A percentile compares a stretch with the other conserved stretches of the same genome.
These are phyloP conservation scores for Phanerochaete carnosa DNA, from an alignment of 768 basidiomycete genomes.

Conservation along the genomic window DNA sequence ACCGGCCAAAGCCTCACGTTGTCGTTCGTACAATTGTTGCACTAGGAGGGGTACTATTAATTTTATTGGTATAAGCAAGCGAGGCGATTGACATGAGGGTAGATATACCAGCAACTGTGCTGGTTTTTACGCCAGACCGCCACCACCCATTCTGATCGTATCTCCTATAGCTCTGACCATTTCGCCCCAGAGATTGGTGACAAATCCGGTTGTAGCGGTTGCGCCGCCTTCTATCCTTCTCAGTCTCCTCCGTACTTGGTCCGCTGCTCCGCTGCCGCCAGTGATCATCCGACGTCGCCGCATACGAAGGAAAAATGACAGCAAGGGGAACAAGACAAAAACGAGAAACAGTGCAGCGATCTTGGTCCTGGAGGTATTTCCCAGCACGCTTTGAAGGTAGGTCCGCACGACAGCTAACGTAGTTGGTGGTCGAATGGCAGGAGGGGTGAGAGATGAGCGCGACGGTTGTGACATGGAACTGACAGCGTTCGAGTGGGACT, in stretches of 20 bases:
- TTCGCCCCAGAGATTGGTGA: neutral
- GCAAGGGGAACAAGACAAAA: constrained; percentile 38
- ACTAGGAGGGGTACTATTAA: neutral
- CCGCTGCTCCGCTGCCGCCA: neutral
- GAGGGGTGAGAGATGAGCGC: constrained; percentile 11
- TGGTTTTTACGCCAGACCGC: constrained; percentile 1
- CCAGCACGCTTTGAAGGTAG: constrained; percentile 28
- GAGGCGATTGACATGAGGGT: neutral
- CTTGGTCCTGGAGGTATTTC: constrained; percentile 47
- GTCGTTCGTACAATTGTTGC: too few species aligned
- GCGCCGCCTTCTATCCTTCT: neutral
- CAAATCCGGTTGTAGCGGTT: neutral
- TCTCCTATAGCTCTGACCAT: neutral
- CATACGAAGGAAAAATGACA: constrained; percentile 50
- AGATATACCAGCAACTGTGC: neutral
- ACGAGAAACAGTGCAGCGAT: constrained; percentile 43
- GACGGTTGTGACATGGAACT: constrained; percentile 12
- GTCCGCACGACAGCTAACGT: constrained; percentile 21
- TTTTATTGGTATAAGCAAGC: neutral
- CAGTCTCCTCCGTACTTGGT: neutral
- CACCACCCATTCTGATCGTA: constrained; percentile 6
- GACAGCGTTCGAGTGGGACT: neutral
- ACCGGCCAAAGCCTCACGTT: too few species aligned
- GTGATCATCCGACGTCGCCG: constrained; percentile 35
- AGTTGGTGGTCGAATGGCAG: constrained; percentile 17